Conservation (phyloP, 2,329 filamentous ascomycete genomes). For the Coniella lustricola region DNA sequence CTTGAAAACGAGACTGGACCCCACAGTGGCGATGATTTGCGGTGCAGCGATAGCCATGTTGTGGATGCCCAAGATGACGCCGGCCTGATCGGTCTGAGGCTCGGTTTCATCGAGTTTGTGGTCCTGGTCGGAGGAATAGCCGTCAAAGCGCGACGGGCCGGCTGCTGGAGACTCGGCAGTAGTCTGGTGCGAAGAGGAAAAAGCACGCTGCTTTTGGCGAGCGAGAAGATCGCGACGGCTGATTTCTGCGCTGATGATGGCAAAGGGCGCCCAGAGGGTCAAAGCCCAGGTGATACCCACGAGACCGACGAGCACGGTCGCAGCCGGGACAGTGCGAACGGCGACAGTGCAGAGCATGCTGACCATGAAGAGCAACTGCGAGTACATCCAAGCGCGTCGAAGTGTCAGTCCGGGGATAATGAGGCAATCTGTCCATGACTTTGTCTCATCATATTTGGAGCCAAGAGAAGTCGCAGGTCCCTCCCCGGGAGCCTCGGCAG, state of each 20-base stretch:
- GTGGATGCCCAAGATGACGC: slow-evolving; percentile 88
- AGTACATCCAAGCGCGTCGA: slow-evolving; percentile 78
- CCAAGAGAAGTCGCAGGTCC: slow-evolving; percentile 22
- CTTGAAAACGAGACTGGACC: slow-evolving; percentile 78
- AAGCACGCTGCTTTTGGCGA: slow-evolving; percentile 29
- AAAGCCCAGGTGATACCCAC: slow-evolving; percentile 90
- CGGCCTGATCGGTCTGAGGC: slow-evolving; percentile 66
- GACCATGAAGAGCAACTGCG: slow-evolving; percentile 73
- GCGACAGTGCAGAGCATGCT: slow-evolving; percentile 82
- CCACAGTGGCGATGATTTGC: slow-evolving; percentile 82
- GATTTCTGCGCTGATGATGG: slow-evolving; percentile 89
- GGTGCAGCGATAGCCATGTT: slow-evolving; percentile 91
- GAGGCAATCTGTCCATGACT: slow-evolving; percentile 50
- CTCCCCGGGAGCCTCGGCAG: slow-evolving; percentile 27
- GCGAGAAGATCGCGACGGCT: slow-evolving; percentile 64
- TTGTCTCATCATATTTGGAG: slow-evolving; percentile 28
- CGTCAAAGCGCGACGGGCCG: slow-evolving; percentile 15
- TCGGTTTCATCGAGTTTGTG: slow-evolving; percentile 29
- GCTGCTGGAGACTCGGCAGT: slow-evolving; percentile 14
- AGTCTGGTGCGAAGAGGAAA: slow-evolving; percentile 6
- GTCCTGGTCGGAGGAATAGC: slow-evolving; percentile 23
- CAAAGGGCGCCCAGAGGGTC: slow-evolving; percentile 90
- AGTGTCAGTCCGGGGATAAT: slow-evolving; percentile 80
- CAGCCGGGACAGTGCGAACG: slow-evolving; percentile 62
- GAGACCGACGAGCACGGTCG: slow-evolving; percentile 70